Conservation (phyloP, 2,329 filamentous ascomycete species). For the Neospermospora avenae region DNA sequence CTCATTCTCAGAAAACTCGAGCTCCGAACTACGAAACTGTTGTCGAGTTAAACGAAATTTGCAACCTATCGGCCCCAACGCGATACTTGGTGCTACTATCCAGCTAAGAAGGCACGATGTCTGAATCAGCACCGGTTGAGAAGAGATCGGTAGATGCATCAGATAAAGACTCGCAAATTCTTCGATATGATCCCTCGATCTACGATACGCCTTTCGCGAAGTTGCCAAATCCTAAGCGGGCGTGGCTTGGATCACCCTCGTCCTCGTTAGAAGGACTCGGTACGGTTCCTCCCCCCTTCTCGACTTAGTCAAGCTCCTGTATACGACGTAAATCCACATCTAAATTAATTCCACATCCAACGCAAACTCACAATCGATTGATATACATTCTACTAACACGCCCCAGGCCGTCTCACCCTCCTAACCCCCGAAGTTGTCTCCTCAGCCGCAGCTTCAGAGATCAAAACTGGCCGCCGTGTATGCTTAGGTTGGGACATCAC, state of each 20-base stretch:
- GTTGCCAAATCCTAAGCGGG: conserved; percentile 23
- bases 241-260: conserved; percentile 25
- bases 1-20: too few relatives aligned
- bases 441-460: conserved; percentile 46
- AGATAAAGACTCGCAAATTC: background rate
- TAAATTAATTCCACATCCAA: too few relatives aligned
- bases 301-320: background rate
- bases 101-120: background rate
- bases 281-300: background rate
- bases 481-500: conserved; percentile 53
- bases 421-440: conserved; percentile 52
- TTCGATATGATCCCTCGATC: conserved; percentile 23
- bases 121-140: background rate
- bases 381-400: background rate
- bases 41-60: too few relatives aligned
- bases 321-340: too few relatives aligned
- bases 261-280: conserved; percentile 24
- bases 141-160: background rate
- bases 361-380: background rate
- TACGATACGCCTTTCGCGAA: conserved; percentile 22
- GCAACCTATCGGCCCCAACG: too few relatives aligned
- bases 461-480: conserved; percentile 49
- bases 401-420: conserved; percentile 39
- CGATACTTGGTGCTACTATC: background rate
- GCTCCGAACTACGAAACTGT: too few relatives aligned